Evolutionary conservation across 169 alveolate species (phyloP), one percentile per base, ranked within the genome.

Genomic region (Eimeria brunetti): DNA sequence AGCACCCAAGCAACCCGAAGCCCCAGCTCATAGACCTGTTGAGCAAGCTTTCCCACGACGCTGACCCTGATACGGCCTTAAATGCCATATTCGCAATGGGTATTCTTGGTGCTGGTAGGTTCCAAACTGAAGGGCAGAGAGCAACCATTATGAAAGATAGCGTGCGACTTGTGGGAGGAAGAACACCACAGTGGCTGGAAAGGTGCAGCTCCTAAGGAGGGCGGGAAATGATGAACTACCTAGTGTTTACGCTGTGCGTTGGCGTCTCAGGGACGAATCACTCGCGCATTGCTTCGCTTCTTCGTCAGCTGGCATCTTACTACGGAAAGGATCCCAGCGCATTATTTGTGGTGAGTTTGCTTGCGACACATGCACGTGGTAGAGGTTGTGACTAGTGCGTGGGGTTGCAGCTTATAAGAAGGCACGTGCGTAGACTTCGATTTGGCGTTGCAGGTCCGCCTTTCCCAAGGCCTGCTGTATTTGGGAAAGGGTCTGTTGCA

Each of bases 401-500:
- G 44, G 41, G 14, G 51, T 33, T 36, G n/a, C 51, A 16, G 12
- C 53, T 38, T 22, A 38, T 71, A 11, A 18, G 88, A 9, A 30
- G 0, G 3, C 88, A 46, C 22, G 20, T 33, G 69, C 46, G 88
- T 41, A 14, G 46, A 18, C 33, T 71, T 33, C 41, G 49, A 53
- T 38, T 33, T 36, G 24, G 33, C 76, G 33, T 6, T 46, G 69
- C 93, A 93, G 96, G 89, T 93, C n/a, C 96, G 96, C 33, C 89
- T 95, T 44, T 83, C 97, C 12, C 97, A 91, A 89, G 99, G 99
- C 33, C 96, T 98, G 36, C 97, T 98, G 58, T 98, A 98, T 95
- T 97, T 99, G 99, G 99, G 99, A 24, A 99, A 99, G 97, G 99
- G 99, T 49, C 96, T 99, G 95, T 97, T 99, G 80, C 99, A 99